Base-by-base conservation (phyloP, 73 alveolate species). In the Paramecium bursaria region DNA sequence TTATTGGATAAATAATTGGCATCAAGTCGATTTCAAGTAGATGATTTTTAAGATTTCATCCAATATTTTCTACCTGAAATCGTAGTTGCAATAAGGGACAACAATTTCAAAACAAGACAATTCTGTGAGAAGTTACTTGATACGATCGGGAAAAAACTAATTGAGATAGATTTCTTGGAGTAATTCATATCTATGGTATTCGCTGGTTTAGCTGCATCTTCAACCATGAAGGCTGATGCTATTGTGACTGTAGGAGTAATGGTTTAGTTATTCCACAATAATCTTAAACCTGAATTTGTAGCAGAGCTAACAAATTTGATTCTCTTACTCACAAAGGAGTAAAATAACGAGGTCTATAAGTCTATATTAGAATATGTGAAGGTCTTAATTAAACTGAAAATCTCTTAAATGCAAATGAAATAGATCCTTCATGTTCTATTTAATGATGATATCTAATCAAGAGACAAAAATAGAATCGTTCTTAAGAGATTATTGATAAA, bases 191-290 rank as follows among this genome's bases (percentile, higher is more conserved):
- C 89, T 13, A 79, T 79, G 89, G 80, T 79, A 54, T 79, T 73
- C 17, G 89, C 89, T 21, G 89, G 89, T 33, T 54, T 79, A 29
- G 89, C 85, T 13, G 80, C 89, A 13, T 52, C 61, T 13, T 53
- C 85, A 30, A 52, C 50, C 0, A 79, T 79, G 89, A 79, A 79
- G 73, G 89, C 89, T 79, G 89, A 54, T 35, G 76, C 74, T 39
- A 57, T 79, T 22, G 85, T 48, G 9, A 53, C 89, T 35, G 54
- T 79, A 23, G 55, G 73, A 23, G 21, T 50, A 1, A 26, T 79
- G 29, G 51, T 79, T 30, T 61, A 79, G 23, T 39, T 53, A 53
- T 79, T 79, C 22, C 50, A 73, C n/a, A 17, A 42, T 10, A 52
- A 79, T 39, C 33, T 79, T 17, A 73, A 52, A 9, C 19, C 73